Conservation (phyloP, 2,329 filamentous ascomycete genomes). For the Nectriaceae sp. region DNA sequence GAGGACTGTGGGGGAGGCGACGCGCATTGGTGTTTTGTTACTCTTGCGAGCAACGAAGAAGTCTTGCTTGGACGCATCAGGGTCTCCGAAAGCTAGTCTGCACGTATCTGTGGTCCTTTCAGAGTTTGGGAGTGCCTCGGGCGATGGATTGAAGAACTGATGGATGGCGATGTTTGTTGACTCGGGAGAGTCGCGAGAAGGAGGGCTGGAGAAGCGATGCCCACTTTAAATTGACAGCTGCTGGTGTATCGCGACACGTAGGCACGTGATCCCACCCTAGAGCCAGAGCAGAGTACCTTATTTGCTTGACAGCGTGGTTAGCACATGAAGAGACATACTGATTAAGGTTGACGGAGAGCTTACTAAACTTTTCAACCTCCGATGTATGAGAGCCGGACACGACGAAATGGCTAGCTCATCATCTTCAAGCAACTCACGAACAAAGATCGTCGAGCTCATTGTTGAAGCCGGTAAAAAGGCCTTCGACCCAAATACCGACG, state of each 20-base stretch:
- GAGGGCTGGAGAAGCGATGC: conserved; percentile 10
- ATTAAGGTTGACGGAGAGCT: conserved; percentile 15
- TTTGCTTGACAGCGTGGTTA: conserved; percentile 13
- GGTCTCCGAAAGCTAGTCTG: conserved; percentile 15
- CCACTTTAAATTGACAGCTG: conserved; percentile 7
- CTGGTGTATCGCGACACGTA: conserved; percentile 14
- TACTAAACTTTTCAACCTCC: conserved; percentile 14
- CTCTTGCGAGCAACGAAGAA: conserved; percentile 45
- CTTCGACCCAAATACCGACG: conserved; percentile 46
- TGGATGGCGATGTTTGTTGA: conserved; percentile 11
- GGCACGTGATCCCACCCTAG: conserved; percentile 27
- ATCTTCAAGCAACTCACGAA: conserved; percentile 16
- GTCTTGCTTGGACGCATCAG: conserved; percentile 32
- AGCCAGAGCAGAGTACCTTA: conserved; percentile 10
- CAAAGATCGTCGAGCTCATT: conserved; percentile 36
- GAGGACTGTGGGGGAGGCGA: conserved; percentile 80
- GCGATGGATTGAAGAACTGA: conserved; percentile 13
- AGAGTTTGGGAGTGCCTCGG: conserved; percentile 17
- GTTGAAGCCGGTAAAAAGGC: conserved; percentile 48
- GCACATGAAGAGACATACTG: conserved; percentile 24
- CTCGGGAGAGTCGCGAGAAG: conserved; percentile 6
- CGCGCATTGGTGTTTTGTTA: conserved; percentile 52
- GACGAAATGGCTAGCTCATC: conserved; percentile 31
- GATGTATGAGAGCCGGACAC: neutral
- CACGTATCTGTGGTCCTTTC: conserved; percentile 12